Evolutionary conservation across 805 yeast genomes (phyloP).

Genomic region (Spathaspora hagerdaliae): DNA sequence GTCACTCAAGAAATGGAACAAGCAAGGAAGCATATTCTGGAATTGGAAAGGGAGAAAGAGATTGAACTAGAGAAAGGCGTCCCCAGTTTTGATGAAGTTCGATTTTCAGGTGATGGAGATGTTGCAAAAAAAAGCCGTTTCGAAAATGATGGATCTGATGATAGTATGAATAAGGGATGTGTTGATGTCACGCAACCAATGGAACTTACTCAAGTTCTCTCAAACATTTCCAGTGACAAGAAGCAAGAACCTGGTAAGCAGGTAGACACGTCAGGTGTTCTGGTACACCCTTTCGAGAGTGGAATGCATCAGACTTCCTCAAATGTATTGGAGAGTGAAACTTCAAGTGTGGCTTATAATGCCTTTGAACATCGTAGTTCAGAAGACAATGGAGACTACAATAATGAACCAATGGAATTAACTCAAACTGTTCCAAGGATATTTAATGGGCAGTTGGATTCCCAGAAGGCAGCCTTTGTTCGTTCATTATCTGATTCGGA

Average conservation of each 20-base stretch:
- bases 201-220: constrained; percentile 2
- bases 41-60: background rate
- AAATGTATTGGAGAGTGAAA: no score
- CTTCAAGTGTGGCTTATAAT: no score
- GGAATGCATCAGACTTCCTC: no score
- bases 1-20: constrained; percentile 6
- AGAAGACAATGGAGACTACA: no score
- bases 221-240: constrained; percentile 1
- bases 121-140: background rate
- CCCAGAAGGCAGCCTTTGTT: no score
- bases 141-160: background rate
- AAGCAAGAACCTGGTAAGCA: constrained; percentile 5
- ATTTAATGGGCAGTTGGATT: no score
- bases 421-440: constrained; percentile 11
- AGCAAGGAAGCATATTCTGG: background rate
- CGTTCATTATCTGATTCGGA: no score
- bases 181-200: background rate
- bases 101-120: background rate
- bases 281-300: no score
- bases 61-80: no score
- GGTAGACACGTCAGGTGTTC: no score
- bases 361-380: no score
- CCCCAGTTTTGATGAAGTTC: no score
- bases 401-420: constrained; percentile 15
- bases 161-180: background rate